phyloP scores from a whole-genome alignment of 257 asterid genomes.

The Gentiana dahurica region DNA sequence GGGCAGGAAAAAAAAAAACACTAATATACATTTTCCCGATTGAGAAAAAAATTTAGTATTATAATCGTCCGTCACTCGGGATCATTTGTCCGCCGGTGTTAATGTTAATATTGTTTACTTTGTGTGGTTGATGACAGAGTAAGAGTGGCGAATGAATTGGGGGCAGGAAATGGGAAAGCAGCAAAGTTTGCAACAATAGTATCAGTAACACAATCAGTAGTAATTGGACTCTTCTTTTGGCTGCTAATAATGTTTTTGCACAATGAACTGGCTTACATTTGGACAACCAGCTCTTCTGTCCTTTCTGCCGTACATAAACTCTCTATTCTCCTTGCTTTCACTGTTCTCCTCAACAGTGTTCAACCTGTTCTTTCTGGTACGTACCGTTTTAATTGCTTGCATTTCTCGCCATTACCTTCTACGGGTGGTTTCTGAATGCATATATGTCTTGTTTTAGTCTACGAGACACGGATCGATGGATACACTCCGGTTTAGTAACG shows the following conservation, averaged over 20 bases:
- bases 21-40: too few species aligned
- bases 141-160: slow-evolving; percentile 70
- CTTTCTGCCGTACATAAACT: slow-evolving; percentile 31
- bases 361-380: slow-evolving; percentile 56
- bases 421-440: background rate
- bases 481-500: too few species aligned
- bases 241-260: slow-evolving; percentile 29
- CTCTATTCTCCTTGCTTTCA: slow-evolving; percentile 41
- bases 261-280: slow-evolving; percentile 29
- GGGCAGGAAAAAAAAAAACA: too few species aligned
- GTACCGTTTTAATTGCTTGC: too few species aligned
- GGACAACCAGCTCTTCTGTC: slow-evolving; percentile 32
- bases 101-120: too few species aligned
- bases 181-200: slow-evolving; percentile 44
- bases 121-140: slow-evolving; percentile 27
- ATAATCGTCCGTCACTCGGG: too few species aligned
- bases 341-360: slow-evolving; percentile 42
- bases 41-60: too few species aligned
- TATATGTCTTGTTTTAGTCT: background rate
- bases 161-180: slow-evolving; percentile 45
- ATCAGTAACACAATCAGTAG: slow-evolving; percentile 31
- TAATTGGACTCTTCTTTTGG: slow-evolving; percentile 36
- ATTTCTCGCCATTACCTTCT: too few species aligned
- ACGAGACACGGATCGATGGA: too few species aligned
- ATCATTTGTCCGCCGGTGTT: too few species aligned